These are phyloP conservation scores for Dictyostelium intermedium DNA, from an alignment of 78 protist species.

Conservation along the genomic window DNA sequence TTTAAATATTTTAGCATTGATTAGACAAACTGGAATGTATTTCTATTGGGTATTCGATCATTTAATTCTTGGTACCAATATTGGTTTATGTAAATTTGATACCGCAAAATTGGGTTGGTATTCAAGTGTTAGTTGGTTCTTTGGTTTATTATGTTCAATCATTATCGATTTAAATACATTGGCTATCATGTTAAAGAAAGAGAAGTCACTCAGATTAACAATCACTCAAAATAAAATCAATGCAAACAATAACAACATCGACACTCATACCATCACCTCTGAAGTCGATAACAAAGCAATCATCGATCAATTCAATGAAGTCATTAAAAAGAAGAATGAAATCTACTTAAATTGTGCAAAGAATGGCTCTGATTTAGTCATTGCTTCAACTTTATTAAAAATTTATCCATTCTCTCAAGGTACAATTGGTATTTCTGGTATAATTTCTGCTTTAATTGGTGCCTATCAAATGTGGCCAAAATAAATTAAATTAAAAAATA, in stretches of 20 bases:
- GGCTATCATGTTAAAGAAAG: conserved; percentile 14
- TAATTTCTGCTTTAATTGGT: conserved; percentile 63
- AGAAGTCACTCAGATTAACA: not conserved
- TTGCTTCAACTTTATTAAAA: conserved; percentile 63
- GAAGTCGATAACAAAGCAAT: not conserved
- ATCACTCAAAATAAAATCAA: not conserved
- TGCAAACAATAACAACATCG: not conserved
- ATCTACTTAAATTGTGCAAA: conserved; percentile 44
- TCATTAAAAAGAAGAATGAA: conserved; percentile 21
- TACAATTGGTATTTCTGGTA: conserved; percentile 50
- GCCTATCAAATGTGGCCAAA: conserved; percentile 62
- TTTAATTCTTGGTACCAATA: conserved; percentile 15
- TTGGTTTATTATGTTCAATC: conserved; percentile 70
- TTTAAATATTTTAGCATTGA: conserved; percentile 48
- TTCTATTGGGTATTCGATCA: conserved; percentile 76
- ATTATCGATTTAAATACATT: conserved; percentile 62
- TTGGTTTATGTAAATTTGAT: conserved; percentile 57
- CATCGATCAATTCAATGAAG: conserved; percentile 6
- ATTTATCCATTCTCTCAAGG: conserved; percentile 54
- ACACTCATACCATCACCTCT: not conserved
- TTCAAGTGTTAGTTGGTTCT: conserved; percentile 54
- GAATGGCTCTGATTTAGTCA: conserved; percentile 46
- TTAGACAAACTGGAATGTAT: conserved; percentile 64
- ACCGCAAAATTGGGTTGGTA: conserved; percentile 59
- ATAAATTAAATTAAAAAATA: not conserved